Evolutionary conservation across 2,329 filamentous ascomycete species (phyloP), one percentile per base, ranked within the genome.

Genomic region (Tricladium varicosporioides): DNA sequence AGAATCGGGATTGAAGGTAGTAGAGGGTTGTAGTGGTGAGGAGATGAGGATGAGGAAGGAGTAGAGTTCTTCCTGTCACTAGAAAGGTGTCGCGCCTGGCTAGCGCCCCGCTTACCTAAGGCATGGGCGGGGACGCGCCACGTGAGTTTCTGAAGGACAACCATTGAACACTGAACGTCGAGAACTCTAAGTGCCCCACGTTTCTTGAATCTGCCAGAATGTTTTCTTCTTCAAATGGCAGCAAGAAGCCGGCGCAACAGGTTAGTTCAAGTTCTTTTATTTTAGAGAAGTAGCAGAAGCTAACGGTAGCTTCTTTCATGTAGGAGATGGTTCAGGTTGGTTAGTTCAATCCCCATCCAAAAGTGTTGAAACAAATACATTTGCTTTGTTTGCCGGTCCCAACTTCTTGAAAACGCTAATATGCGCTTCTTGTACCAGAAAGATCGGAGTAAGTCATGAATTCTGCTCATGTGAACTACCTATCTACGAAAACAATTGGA

Each of bases 271-370:
- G 43, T 52, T 50, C 48, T 60, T 58, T 56, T 59, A 52, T 53
- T 51, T 45, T 11, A 46, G 31, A 32, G 45, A 59, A 49, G 44
- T 56, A 60, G 46, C 48, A 52, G 48, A 55, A 56, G 57, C 63
- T 66, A 54, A 67, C 57, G 31, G 50, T 55, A 47, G 16, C n/a
- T 52, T 59, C 44, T 54, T 45, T 51, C 42, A 48, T 76, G 71
- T 79, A 97, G 91, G 94, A 99, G 82, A 99, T 99, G 94, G 91
- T 97, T 67, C 93, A 99, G 88, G 92, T 99, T 80, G 93, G 94
- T 97, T 87, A 82, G 86, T 88, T 63, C 56, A 72, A 63, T 67
- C 67, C 63, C 63, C 61, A 4, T 10, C 36, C 36, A 40, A 40
- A 40, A 40, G 36, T 40, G 11, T 11, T 40, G 36, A 27, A 51